Conservation (phyloP, 345 rosid genomes). For the Salix viminalis region DNA sequence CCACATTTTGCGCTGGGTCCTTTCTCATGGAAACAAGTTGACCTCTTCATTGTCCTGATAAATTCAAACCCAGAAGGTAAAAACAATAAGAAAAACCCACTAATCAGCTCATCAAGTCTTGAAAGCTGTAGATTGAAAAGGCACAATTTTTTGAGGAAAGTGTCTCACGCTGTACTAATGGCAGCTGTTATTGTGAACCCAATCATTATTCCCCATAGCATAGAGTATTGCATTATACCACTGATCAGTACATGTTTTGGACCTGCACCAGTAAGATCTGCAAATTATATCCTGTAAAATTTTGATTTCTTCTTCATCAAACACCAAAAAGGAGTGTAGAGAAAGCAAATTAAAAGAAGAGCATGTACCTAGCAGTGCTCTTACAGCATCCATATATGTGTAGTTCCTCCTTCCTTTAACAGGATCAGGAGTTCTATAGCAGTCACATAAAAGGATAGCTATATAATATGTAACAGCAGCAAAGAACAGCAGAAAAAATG, state of each 20-base stretch:
- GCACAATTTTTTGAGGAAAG: too few species aligned
- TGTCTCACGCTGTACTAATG: constrained; percentile 38
- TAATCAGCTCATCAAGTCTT: neutral
- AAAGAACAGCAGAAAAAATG: neutral
- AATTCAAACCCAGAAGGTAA: neutral
- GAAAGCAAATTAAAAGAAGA: neutral
- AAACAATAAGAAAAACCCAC: neutral
- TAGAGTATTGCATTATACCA: constrained; percentile 36
- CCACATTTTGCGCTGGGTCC: constrained; percentile 11
- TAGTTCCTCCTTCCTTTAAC: neutral
- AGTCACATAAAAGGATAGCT: neutral
- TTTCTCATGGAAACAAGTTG: constrained; percentile 17
- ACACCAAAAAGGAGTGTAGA: neutral
- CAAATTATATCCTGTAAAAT: too few species aligned
- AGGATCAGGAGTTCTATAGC: neutral
- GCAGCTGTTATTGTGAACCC: constrained; percentile 46
- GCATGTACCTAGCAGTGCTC: neutral
- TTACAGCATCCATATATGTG: neutral
- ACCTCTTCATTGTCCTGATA: constrained; percentile 20
- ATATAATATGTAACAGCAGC: neutral
- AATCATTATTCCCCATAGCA: constrained; percentile 36
- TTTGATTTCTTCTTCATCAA: too few species aligned
- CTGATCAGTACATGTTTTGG: constrained; percentile 13
- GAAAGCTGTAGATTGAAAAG: too few species aligned
- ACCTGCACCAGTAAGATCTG: neutral